phyloP scores from a whole-genome alignment of 2,329 filamentous ascomycete genomes.

The Endoconidiophora polonica region DNA sequence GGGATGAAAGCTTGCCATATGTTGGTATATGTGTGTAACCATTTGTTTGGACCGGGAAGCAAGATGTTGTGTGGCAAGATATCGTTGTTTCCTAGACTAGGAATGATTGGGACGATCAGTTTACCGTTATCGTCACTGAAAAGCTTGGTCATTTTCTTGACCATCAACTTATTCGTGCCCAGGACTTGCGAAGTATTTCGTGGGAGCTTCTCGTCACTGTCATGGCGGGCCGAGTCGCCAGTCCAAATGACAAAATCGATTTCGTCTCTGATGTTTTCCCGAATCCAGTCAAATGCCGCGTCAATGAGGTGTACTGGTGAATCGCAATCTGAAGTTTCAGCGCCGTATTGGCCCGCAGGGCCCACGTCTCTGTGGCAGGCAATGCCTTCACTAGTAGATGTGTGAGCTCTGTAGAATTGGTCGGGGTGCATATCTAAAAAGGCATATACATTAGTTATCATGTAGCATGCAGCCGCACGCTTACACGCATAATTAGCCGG shows the following conservation, averaged over 20 bases:
- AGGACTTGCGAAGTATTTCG: slow-evolving; percentile 63
- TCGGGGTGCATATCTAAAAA: slow-evolving; percentile 76
- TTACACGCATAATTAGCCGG: no score
- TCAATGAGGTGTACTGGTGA: slow-evolving; percentile 65
- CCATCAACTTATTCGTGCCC: slow-evolving; percentile 56
- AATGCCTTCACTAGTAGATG: slow-evolving; percentile 48
- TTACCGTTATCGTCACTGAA: slow-evolving; percentile 44
- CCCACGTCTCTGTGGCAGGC: slow-evolving; percentile 71
- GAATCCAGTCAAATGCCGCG: slow-evolving; percentile 80
- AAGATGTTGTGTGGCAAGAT: slow-evolving; percentile 95
- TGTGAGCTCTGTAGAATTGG: slow-evolving; percentile 64
- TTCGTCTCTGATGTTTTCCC: slow-evolving; percentile 55
- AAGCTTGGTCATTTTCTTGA: slow-evolving; percentile 57
- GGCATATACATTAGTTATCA: slow-evolving; percentile 3
- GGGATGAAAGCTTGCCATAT: slow-evolving; percentile 83
- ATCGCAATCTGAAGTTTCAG: slow-evolving; percentile 80
- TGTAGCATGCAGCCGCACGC: background rate
- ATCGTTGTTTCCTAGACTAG: slow-evolving; percentile 93
- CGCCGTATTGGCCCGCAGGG: slow-evolving; percentile 63
- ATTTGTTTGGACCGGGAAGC: slow-evolving; percentile 65
- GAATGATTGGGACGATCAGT: slow-evolving; percentile 63
- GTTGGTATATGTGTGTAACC: slow-evolving; percentile 59
- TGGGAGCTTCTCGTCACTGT: slow-evolving; percentile 68
- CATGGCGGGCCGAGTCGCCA: slow-evolving; percentile 76
- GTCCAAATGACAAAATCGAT: slow-evolving; percentile 91